Evolutionary conservation across 805 yeast species (phyloP), one percentile per base, ranked within the genome.

Genomic region (Candida easanensis): DNA sequence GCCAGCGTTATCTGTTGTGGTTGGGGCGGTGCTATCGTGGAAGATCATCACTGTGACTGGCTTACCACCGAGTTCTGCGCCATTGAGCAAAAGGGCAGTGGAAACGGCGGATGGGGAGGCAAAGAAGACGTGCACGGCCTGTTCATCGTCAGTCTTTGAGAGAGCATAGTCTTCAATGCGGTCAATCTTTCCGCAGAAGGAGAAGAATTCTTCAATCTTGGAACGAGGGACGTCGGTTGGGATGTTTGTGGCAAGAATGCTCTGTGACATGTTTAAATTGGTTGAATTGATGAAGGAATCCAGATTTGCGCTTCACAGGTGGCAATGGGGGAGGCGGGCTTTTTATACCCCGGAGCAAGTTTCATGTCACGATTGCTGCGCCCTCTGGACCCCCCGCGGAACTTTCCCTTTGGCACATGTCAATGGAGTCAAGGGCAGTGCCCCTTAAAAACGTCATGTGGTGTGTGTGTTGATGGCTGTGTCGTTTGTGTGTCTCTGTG

Each of bases 31-130:
- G 39, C 36, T 49, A 46, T 66, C 52, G 18, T 54, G 41, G 45
- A 52, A 48, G 36, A 46, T 55, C 31, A 52, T 45, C 38, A 84
- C 82, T 26, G 64, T 59, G 34, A 85, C 79, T 10, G 73, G 66
- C 36, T 64, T 60, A 10, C 83, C 82, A 32, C 78, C 86, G 36
- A 86, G 71, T 60, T 83, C 87, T 4, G 91, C 89, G 35, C 86
- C 89, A 49, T 82, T 76, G 42, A 85, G 68, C 41, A 85, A 67
- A 13, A 82, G 60, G 0, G 95, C 93, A 11, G 91, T 84, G 26
- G 78, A 70, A 33, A 82, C 74, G 3, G 93, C 95, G 46, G 75
- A 71, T 5, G 75, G 63, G 48, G 71, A 71, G 40, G 69, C 76
- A 61, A 85, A 85, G 35, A 57, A 68, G 27, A 85, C 78, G 44